Base-by-base conservation (phyloP, 2,329 filamentous ascomycete genomes). In the Nemania bipapillata region DNA sequence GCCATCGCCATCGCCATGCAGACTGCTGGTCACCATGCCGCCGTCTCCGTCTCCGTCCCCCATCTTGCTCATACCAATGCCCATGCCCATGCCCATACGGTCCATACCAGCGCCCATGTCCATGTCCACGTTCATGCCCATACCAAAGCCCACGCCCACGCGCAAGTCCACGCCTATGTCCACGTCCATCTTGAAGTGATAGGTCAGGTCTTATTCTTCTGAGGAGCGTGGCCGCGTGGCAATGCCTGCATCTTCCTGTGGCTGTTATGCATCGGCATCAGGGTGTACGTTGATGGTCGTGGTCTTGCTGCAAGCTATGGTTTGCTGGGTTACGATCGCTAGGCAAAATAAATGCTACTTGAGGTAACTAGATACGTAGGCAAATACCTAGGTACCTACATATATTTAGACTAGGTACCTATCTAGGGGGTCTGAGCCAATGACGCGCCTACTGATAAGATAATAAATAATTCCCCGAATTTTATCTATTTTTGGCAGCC, bases 31-130 rank as follows among this genome's bases (percentile, higher is more conserved):
- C 2, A 61, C 59, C 58, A 68, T 66, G 58, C 71, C 74, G 20
- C 72, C 56, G n/a, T 68, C 71, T 70, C 72, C 73, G 42, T 73
- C 71, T 72, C 74, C 77, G 11, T 12, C 49, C 24, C 28, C 9
- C 11, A 5, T 15, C 49, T 30, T 52, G 49, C 24, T 26, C 49
- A 52, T 30, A 3, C 24, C 49, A 8, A n/a, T 30, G 49, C 20
- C n/a, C 45, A 22, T 49, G 8, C 17, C 45, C 45, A 49, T 22
- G 45, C 45, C n/a, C 24, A 30, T 52, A n/a, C n/a, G n/a, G n/a
- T n/a, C n/a, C 26, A 11, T n/a, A n/a, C n/a, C n/a, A n/a, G n/a
- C n/a, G n/a, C n/a, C n/a, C n/a, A n/a, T n/a, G n/a, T n/a, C n/a
- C n/a, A 52, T 52, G 24, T 4, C 24, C 22, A 28, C 6, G n/a